Evolutionary conservation across 1,284 basidiomycete genomes (phyloP), one percentile per base, ranked within the genome.

Genomic region (Puccinia coronata): DNA sequence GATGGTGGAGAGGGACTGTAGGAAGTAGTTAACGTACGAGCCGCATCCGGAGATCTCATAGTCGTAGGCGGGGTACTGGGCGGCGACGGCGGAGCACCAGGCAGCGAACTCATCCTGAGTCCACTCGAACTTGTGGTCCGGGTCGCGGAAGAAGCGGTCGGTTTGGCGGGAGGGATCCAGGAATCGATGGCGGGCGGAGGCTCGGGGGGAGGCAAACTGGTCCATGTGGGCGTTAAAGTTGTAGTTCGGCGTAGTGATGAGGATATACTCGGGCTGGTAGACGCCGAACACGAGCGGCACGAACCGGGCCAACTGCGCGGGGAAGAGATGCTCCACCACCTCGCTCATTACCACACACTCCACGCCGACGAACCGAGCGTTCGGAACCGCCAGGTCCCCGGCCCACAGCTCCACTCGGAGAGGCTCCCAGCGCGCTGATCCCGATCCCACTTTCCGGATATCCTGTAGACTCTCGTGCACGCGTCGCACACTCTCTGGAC

Each of bases 41-140:
- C 77, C 77, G 70, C 77, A 80, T 20, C 77, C 77, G 49, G 36
- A 20, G 67, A 80, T 59, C n/a, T 78, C 61, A 28, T 51, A 47
- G 39, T 80, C 77, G 55, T 71, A 80, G n/a, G 31, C 53, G n/a
- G n/a, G n/a, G 39, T 80, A 80, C 6, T 23, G 9, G 36, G 63
- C 51, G 8, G 41, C n/a, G 28, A 69, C 57, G 18, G 63, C 23
- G 9, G 71, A 0, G 39, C 53, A 80, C 77, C 77, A 80, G 14
- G 18, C 20, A 4, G 59, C 47, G 55, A 80, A 80, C 36, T 80
- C 77, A 4, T 43, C 25, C 36, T 49, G 47, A 20, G 77, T 71
- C 77, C 77, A 80, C 63, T 80, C 77, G 23, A 80, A 80, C 65
- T 80, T 70, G 57, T 80, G 77, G 55, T 80, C 77, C 12, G 43